Conservation (phyloP, 768 basidiomycete genomes). For the Phanerodontia chrysosporium region DNA sequence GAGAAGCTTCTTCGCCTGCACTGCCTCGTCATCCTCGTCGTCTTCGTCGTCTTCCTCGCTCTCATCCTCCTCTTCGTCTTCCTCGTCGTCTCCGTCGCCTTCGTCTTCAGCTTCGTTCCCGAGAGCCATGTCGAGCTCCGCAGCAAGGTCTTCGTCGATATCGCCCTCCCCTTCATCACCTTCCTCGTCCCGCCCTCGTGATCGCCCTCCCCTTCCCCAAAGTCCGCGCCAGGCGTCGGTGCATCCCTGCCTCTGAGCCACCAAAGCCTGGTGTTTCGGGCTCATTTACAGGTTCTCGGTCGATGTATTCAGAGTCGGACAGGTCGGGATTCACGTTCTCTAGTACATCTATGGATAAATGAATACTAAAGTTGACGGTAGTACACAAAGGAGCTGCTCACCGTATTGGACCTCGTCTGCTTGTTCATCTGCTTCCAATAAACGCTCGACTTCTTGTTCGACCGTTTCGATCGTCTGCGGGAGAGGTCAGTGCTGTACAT, state of each 20-base stretch:
- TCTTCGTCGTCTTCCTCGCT: conserved; percentile 69
- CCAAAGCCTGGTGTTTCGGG: conserved; percentile 67
- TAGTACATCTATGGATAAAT: conserved; percentile 68
- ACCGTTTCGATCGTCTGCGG: conserved; percentile 88
- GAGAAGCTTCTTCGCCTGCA: conserved; percentile 72
- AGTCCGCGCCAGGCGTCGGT: conserved; percentile 53
- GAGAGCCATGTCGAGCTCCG: conserved; percentile 84
- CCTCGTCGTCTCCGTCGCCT: conserved; percentile 67
- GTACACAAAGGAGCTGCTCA: conserved; percentile 25
- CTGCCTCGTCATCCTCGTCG: conserved; percentile 72
- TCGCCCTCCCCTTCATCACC: conserved; percentile 66
- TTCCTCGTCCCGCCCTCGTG: conserved; percentile 54
- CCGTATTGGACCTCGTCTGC: conserved; percentile 79
- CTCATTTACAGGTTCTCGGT: conserved; percentile 55
- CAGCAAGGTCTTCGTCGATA: conserved; percentile 85
- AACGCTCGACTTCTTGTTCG: conserved; percentile 86
- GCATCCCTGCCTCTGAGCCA: conserved; percentile 66
- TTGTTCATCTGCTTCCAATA: conserved; percentile 74
- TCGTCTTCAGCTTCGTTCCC: conserved; percentile 53
- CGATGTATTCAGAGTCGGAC: conserved; percentile 84
- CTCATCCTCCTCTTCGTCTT: conserved; percentile 46
- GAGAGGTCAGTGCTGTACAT: not conserved
- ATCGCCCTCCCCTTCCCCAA: conserved; percentile 54
- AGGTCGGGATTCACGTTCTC: conserved; percentile 90
- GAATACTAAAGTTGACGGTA: not conserved